phyloP scores from a whole-genome alignment of 1,139 yeast species.

The Lipomyces yarrowii region DNA sequence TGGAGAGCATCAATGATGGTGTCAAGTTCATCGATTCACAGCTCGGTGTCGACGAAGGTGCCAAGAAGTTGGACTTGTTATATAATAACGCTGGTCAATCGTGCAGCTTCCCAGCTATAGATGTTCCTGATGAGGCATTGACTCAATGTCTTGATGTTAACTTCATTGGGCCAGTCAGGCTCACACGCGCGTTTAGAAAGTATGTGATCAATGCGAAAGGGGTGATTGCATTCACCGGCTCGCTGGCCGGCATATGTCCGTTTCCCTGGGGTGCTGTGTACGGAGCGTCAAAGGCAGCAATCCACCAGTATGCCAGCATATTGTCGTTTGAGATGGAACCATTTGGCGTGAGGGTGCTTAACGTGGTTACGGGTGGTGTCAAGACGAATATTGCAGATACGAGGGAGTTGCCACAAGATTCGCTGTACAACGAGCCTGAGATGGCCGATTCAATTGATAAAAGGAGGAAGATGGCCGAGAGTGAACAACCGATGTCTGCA shows the following conservation, averaged over 20 bases:
- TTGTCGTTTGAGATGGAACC: background rate
- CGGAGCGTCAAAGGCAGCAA: background rate
- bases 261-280: background rate
- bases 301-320: background rate
- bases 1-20: constrained; percentile 1
- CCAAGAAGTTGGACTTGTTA: background rate
- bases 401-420: background rate
- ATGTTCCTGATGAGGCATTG: background rate
- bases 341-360: background rate
- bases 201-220: background rate
- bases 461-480: background rate
- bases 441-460: background rate
- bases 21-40: constrained; percentile 1
- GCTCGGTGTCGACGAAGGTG: background rate
- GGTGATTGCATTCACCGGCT: background rate
- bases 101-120: background rate
- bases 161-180: background rate
- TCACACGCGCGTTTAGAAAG: background rate
- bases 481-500: background rate
- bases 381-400: background rate
- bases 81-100: background rate
- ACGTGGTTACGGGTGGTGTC: background rate
- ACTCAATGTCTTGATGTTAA: constrained; percentile 1
- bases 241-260: constrained; percentile 1
- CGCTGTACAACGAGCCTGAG: background rate